Conservation (phyloP, 495 filamentous ascomycete genomes). For the Cenococcum geophilum region DNA sequence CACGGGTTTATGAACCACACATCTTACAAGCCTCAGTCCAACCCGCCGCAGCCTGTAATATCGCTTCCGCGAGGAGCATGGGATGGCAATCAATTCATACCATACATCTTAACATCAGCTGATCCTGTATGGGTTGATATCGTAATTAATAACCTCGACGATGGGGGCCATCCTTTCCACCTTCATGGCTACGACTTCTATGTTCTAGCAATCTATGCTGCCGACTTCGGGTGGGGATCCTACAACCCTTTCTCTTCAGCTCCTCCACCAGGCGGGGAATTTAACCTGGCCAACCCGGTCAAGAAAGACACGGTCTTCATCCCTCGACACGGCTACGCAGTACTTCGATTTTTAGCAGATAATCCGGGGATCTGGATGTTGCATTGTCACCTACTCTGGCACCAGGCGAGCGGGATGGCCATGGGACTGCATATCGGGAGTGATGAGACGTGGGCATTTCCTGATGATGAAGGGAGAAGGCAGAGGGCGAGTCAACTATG, state of each 20-base stretch:
- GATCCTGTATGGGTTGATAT: conserved; percentile 37
- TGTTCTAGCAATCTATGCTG: conserved; percentile 16
- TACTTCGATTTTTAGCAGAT: conserved; percentile 25
- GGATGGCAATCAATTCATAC: conserved; percentile 30
- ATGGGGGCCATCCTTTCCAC: conserved; percentile 49
- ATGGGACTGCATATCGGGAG: conserved; percentile 16
- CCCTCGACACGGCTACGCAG: conserved; percentile 26
- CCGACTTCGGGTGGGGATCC: conserved; percentile 9
- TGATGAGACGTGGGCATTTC: not conserved
- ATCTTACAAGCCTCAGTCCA: conserved; percentile 14
- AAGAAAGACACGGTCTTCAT: conserved; percentile 33
- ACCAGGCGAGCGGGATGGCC: conserved; percentile 29
- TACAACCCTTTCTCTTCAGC: conserved; percentile 31
- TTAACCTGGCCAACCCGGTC: conserved; percentile 25
- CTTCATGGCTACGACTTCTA: conserved; percentile 37
- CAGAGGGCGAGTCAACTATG: not conserved
- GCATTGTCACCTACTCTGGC: conserved; percentile 32
- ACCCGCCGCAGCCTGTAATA: conserved; percentile 11
- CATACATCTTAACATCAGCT: conserved; percentile 27
- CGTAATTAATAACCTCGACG: conserved; percentile 50
- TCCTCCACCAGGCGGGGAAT: conserved; percentile 15
- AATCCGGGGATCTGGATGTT: conserved; percentile 33
- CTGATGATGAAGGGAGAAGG: not conserved
- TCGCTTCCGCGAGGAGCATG: conserved; percentile 9
- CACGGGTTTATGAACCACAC: conserved; percentile 42